Base-by-base conservation (phyloP, 805 yeast species). In the Kodamaea kakaduensis region DNA sequence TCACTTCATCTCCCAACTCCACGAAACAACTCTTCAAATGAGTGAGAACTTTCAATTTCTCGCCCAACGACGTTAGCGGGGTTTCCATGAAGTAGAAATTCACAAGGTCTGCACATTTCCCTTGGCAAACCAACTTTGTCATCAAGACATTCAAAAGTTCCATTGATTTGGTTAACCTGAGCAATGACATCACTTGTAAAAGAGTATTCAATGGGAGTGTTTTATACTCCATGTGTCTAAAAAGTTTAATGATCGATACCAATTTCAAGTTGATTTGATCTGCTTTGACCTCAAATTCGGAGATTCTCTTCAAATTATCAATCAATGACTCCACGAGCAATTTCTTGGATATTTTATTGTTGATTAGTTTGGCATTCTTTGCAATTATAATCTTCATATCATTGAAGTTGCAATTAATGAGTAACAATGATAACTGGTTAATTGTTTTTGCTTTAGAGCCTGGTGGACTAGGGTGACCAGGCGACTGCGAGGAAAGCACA, bases 51-150 rank as follows among this genome's bases (percentile, higher is more conserved):
- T 37, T 35, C 6, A 31, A 17, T 17, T 52, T 50, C 15, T 60
- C 63, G 7, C 36, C 37, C 1, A 32, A 15, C 17, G 31, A 26
- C 15, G 62, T 19, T 5, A 24, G 25, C 15, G 42, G 35, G 6
- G 57, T 48, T 34, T 58, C 58, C 42, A 64, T 40, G 33, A 59
- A 58, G 34, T 58, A 61, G 31, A 60, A 59, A 40, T 58, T 60
- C 17, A 64, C 21, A 6, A 53, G 32, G 10, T 46, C 41, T 8
- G 54, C 29, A 13, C 50, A 35, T 4, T 38, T 26, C 14, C 41
- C 36, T 19, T 36, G 38, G 16, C 47, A 38, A 24, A 54, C 31
- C 15, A 61, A 45, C 41, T 62, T 60, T 28, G 43, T 46, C 32
- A 59, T 38, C 13, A 66, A 38, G 17, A 60, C 37, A 31, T 51